Base-by-base conservation (phyloP, 768 basidiomycete genomes). In the Tricholoma bakamatsutake region DNA sequence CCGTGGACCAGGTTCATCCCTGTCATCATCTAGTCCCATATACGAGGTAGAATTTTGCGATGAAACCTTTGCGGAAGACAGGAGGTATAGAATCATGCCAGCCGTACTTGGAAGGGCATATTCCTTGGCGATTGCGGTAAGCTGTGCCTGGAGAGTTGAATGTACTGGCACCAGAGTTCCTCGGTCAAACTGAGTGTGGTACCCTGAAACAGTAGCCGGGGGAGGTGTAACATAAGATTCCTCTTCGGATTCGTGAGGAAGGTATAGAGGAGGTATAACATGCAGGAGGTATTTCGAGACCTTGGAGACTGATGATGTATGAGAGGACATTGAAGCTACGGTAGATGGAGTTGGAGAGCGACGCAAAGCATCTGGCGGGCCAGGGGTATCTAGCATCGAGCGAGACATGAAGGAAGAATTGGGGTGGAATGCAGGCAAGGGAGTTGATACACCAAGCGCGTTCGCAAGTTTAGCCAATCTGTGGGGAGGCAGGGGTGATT, bases 101-200 rank as follows among this genome's bases (percentile, higher is more conserved):
- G 81, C 71, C 0, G 90, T 91, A 61, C 87, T 92, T 1, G 95
- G 95, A 15, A 98, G 75, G 2, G 90, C 90, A 64, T 94, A 98
- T 71, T 98, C 95, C 69, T 86, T 87, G 12, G 95, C 93, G 51
- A 98, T 97, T 6, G 92, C 89, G 18, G 77, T 76, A 9, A 97
- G 73, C 67, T 97, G 95, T 0, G 85, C 80, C 40, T 91, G 86
- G 1, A 98, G 73, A 0, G 87, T 91, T 5, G 93, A 77, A 66
- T 94, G 83, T 0, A 98, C 77, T 0, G 94, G 88, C 4, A 98
- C 81, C 11, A 98, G 77, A n/a, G 84, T 85, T 7, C 95, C 95
- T 27, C 95, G 82, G 12, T 82, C 81, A 65, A 91, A 90, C 50
- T 88, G 86, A 15, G 80, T 76, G 59, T 90, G 87, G 62, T 90